Percentiles rank a stretch among this genome's conserved stretches.
Conservation (phyloP, 805 yeast species). For the Phaffomyces thermotolerans region DNA sequence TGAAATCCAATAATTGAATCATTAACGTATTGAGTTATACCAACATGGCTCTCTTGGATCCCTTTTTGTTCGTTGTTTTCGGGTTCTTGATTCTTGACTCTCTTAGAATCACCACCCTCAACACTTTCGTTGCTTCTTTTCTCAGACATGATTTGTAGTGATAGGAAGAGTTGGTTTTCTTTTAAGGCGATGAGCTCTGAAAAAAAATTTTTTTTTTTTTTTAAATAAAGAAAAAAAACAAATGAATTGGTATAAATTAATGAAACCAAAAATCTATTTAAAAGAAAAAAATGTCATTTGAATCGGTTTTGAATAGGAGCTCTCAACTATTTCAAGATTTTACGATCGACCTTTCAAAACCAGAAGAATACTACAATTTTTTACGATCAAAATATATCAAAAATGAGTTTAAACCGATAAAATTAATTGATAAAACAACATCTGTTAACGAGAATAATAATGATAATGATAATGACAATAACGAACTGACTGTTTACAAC, state of each 20-base stretch:
- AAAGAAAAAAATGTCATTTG: not conserved
- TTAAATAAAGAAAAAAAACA: too few relatives aligned
- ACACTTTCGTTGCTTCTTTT: not conserved
- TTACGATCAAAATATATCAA: not conserved
- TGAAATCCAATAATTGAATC: constrained; percentile 52
- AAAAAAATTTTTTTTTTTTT: not conserved
- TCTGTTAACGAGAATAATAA: not conserved
- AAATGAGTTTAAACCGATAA: too few relatives aligned
- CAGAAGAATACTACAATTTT: not conserved
- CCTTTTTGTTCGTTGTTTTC: constrained; percentile 25
- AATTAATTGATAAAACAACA: too few relatives aligned
- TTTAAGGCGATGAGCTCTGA: not conserved
- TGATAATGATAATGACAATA: not conserved
- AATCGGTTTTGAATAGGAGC: not conserved
- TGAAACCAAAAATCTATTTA: not conserved
- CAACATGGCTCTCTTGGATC: constrained; percentile 73
- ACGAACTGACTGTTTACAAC: not conserved
- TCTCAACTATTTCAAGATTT: not conserved
- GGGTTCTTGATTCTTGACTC: not conserved
- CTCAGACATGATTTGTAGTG: not conserved
- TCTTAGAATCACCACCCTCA: not conserved
- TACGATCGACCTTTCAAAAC: not conserved
- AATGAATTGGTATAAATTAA: not conserved
- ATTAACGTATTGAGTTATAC: constrained; percentile 68
- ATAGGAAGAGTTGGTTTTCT: not conserved